Percentiles rank a stretch among this genome's conserved stretches.
Evolutionary conservation across 2,329 filamentous ascomycete genomes (phyloP).

Genomic region (Scedosporium minutisporum): DNA sequence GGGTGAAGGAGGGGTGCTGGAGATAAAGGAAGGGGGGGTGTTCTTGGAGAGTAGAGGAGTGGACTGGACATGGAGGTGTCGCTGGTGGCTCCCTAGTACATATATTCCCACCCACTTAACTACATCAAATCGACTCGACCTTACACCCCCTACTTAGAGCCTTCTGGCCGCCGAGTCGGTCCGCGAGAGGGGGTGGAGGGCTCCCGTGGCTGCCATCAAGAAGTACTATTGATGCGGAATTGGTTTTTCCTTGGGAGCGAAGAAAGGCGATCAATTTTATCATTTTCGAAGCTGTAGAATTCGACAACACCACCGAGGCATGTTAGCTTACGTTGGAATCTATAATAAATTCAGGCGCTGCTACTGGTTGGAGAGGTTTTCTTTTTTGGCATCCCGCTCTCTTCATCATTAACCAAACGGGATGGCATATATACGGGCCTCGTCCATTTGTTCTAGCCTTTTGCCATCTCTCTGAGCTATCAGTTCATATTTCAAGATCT

Average conservation of each 20-base stretch:
- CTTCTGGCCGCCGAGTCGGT: not conserved
- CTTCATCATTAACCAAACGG: not conserved
- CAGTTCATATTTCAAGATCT: not conserved
- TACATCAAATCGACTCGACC: not conserved
- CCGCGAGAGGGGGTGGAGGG: not conserved
- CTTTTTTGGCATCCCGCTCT: not conserved
- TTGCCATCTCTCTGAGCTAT: not conserved
- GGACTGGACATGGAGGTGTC: not conserved
- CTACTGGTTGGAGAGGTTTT: too few relatives aligned
- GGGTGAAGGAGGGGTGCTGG: too few relatives aligned
- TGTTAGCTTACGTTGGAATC: too few relatives aligned
- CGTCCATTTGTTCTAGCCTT: not conserved
- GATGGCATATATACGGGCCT: not conserved
- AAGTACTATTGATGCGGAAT: not conserved
- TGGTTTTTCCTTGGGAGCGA: not conserved
- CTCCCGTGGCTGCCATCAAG: not conserved
- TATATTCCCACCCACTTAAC: not conserved
- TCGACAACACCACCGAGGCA: too few relatives aligned
- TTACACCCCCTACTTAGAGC: not conserved
- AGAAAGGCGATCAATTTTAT: not conserved
- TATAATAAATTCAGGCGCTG: too few relatives aligned
- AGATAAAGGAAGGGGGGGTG: not conserved
- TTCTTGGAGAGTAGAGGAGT: not conserved
- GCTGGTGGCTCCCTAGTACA: not conserved
- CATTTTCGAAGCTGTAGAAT: too few relatives aligned